These are phyloP conservation scores for Curvularia lunata DNA, from an alignment of 2,329 filamentous ascomycete genomes.

Conservation along the genomic window DNA sequence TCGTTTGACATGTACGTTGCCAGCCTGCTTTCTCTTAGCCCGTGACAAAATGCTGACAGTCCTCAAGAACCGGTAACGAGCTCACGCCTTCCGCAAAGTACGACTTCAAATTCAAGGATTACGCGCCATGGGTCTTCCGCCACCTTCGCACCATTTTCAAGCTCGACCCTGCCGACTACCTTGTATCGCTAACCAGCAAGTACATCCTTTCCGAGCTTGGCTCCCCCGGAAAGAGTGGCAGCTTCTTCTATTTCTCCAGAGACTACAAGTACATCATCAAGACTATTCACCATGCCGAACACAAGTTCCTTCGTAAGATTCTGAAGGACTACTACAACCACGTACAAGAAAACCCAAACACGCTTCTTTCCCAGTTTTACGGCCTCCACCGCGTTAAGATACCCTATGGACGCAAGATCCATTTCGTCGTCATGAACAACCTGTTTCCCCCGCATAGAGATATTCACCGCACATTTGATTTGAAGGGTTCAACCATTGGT, in stretches of 20 bases:
- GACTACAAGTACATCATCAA: constrained; percentile 99
- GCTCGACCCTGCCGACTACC: constrained; percentile 94
- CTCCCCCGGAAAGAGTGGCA: constrained; percentile 96
- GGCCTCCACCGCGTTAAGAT: constrained; percentile 97
- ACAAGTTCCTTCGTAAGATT: constrained; percentile 84
- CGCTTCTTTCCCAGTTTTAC: constrained; percentile 95
- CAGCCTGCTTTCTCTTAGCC: constrained; percentile 8
- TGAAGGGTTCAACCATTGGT: constrained; percentile 95
- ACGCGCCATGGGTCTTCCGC: constrained; percentile 99
- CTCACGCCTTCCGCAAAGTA: constrained; percentile 97
- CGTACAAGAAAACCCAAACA: constrained; percentile 92
- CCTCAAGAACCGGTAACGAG: constrained; percentile 83
- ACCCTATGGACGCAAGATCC: constrained; percentile 96
- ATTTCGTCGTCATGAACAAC: constrained; percentile 99
- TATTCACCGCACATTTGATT: constrained; percentile 94
- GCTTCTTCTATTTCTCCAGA: constrained; percentile 99
- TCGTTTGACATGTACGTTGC: constrained; percentile 92
- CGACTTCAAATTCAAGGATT: constrained; percentile 99
- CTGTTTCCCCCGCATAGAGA: constrained; percentile 96
- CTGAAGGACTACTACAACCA: constrained; percentile 93
- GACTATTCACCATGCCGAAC: constrained; percentile 95
- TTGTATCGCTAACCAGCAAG: constrained; percentile 97
- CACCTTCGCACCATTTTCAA: constrained; percentile 86
- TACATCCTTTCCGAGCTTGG: constrained; percentile 98
- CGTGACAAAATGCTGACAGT: constrained; percentile 38